Evolutionary conservation across 805 yeast species (phyloP).

Genomic region (Wickerhamomyces queroliae): DNA sequence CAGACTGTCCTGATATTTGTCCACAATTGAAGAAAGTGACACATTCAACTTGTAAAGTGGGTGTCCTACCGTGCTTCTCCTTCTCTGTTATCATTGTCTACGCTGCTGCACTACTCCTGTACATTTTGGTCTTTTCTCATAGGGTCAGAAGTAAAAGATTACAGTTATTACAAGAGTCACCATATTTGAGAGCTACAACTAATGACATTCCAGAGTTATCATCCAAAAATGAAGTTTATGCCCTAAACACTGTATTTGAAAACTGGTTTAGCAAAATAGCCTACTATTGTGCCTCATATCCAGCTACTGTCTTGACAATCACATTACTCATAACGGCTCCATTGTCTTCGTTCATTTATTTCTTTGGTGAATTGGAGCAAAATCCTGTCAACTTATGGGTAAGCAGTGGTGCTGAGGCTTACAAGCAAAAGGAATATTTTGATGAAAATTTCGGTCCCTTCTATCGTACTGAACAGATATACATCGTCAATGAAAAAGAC

Average conservation of each 20-base stretch:
- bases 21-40: conserved; percentile 54
- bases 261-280: conserved; percentile 46
- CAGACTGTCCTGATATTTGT: conserved; percentile 82
- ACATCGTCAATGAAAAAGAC: conserved; percentile 63
- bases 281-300: conserved; percentile 52
- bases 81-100: conserved; percentile 53
- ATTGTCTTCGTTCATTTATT: conserved; percentile 45
- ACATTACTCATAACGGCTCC: conserved; percentile 35
- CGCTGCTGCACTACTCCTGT: conserved; percentile 21
- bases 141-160: conserved; percentile 18
- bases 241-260: conserved; percentile 43
- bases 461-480: conserved; percentile 81
- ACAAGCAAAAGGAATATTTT: conserved; percentile 57
- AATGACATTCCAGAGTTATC: conserved; percentile 11
- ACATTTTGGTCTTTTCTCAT: conserved; percentile 18
- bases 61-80: conserved; percentile 68
- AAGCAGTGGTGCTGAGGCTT: conserved; percentile 66
- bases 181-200: conserved; percentile 26
- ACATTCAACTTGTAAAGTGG: conserved; percentile 45
- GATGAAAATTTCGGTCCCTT: conserved; percentile 88
- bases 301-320: conserved; percentile 43
- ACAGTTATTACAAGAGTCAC: conserved; percentile 37
- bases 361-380: conserved; percentile 57
- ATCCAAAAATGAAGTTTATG: conserved; percentile 31
- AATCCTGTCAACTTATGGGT: conserved; percentile 91